Percentiles rank a stretch among this genome's conserved stretches.
phyloP scores from a whole-genome alignment of 768 basidiomycete species.

The Omphalotus guepiniiformis region DNA sequence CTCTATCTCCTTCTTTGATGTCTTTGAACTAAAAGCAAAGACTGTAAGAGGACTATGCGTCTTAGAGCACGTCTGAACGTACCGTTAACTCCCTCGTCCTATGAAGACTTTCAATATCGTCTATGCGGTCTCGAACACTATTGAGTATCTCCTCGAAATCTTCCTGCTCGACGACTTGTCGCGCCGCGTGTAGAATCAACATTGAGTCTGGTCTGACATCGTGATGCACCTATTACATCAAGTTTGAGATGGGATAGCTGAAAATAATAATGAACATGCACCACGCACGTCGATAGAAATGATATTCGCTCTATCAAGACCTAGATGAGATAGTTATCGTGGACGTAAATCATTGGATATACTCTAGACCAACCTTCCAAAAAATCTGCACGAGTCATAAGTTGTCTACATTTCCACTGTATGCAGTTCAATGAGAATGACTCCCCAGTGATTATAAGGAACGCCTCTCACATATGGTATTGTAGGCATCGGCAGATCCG shows the following conservation, averaged over 20 bases:
- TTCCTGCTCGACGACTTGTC: conserved; percentile 64
- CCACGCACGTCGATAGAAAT: conserved; percentile 71
- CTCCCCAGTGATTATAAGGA: too few species aligned
- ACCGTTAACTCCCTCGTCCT: conserved; percentile 76
- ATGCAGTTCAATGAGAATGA: conserved; percentile 8
- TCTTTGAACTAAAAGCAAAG: conserved; percentile 35
- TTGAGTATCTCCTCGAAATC: conserved; percentile 79
- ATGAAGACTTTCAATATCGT: conserved; percentile 84
- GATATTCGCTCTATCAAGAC: conserved; percentile 66
- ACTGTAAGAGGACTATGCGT: not conserved
- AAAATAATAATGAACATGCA: not conserved
- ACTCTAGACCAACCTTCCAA: conserved; percentile 51
- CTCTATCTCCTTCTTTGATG: conserved; percentile 26
- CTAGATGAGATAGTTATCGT: conserved; percentile 22
- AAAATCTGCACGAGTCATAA: conserved; percentile 85
- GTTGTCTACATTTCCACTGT: conserved; percentile 66
- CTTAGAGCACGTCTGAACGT: conserved; percentile 17
- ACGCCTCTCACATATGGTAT: conserved; percentile 52
- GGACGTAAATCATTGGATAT: conserved; percentile 3
- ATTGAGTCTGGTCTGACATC: conserved; percentile 79
- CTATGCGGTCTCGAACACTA: conserved; percentile 68
- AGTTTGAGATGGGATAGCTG: conserved; percentile 2
- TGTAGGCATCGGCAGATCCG: conserved; percentile 50
- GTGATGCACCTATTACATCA: conserved; percentile 54
- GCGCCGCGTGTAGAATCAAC: conserved; percentile 69